phyloP scores from a whole-genome alignment of 192 early-diverging fungal genomes.

The Borealophlyctis nickersoniae region DNA sequence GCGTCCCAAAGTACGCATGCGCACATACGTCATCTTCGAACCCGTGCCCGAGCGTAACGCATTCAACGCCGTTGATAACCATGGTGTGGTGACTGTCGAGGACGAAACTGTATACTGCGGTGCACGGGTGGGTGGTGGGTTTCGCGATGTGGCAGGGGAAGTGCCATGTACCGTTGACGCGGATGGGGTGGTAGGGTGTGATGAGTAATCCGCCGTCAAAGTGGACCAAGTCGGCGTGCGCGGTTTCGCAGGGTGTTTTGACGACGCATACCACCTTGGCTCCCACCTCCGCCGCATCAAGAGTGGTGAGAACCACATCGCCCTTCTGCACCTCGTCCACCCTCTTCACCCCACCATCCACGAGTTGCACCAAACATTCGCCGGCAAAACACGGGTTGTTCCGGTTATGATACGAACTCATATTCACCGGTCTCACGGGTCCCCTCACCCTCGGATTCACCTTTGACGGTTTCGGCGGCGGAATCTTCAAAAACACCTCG shows the following conservation, averaged over 20 bases:
- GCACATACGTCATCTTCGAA: neutral
- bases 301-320: too few relatives aligned
- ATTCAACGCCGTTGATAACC: constrained; percentile 14
- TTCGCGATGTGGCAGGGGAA: constrained; percentile 21
- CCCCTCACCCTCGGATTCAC: constrained; percentile 1
- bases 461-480: constrained; percentile 14
- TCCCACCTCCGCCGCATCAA: too few relatives aligned
- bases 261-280: constrained; percentile 16
- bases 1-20: constrained; percentile 31
- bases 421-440: constrained; percentile 8
- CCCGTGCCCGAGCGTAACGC: constrained; percentile 30
- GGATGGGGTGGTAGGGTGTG: constrained; percentile 35
- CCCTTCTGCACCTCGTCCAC: constrained; percentile 20
- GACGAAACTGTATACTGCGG: constrained; percentile 23
- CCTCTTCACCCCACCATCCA: neutral
- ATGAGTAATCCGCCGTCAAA: constrained; percentile 14
- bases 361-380: constrained; percentile 7
- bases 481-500: constrained; percentile 28
- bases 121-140: neutral
- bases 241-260: neutral
- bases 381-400: constrained; percentile 25
- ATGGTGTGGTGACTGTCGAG: constrained; percentile 8
- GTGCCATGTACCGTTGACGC: constrained; percentile 2
- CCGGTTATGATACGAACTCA: constrained; percentile 2
- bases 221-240: neutral